A percentile compares a stretch with the other conserved stretches of the same genome.
phyloP scores from a whole-genome alignment of 2,329 filamentous ascomycete species.

The Aureobasidium pullulans region DNA sequence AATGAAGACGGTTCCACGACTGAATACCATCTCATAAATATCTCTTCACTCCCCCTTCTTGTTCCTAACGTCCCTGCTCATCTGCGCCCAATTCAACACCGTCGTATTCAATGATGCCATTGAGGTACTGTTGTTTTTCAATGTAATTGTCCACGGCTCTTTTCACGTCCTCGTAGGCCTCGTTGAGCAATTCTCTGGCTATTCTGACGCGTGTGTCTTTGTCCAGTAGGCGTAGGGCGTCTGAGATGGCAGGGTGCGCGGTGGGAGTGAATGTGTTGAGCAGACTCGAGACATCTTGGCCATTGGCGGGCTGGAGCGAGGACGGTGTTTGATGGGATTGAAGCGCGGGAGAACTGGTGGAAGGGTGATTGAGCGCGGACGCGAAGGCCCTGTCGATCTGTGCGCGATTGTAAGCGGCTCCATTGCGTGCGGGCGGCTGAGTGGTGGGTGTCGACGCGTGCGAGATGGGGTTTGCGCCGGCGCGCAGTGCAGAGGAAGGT shows the following conservation, averaged over 20 bases:
- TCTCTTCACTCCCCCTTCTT: background rate
- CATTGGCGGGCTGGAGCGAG: background rate
- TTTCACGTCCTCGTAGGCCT: constrained; percentile 9
- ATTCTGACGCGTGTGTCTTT: constrained; percentile 5
- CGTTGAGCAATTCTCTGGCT: constrained; percentile 3
- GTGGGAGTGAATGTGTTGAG: background rate
- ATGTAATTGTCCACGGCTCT: constrained; percentile 12
- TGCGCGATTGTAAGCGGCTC: background rate
- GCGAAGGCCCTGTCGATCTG: constrained; percentile 4
- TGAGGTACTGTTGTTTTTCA: constrained; percentile 6
- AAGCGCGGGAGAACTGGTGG: background rate
- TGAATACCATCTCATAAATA: too few species aligned
- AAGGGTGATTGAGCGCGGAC: background rate
- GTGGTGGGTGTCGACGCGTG: background rate
- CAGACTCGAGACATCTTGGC: background rate
- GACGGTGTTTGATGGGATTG: background rate
- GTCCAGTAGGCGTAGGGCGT: constrained; percentile 1
- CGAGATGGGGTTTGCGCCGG: background rate
- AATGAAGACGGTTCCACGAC: too few species aligned
- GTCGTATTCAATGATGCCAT: background rate
- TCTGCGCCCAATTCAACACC: background rate
- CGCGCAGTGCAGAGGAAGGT: background rate
- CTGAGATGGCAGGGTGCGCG: background rate
- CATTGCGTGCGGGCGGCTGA: background rate
- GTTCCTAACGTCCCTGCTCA: background rate